phyloP scores from a whole-genome alignment of 345 rosid species.

The Citrus medica region DNA sequence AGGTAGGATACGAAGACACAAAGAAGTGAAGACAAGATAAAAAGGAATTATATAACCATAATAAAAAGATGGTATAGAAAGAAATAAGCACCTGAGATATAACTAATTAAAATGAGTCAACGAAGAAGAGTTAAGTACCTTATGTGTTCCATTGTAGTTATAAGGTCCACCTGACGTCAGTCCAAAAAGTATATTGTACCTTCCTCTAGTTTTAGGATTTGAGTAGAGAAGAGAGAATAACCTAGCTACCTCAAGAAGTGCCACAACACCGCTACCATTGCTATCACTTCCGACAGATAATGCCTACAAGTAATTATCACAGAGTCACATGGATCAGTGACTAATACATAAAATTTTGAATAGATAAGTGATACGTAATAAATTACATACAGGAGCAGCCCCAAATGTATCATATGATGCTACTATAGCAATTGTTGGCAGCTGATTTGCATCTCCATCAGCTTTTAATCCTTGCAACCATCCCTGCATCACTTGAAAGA shows the following conservation, averaged over 20 bases:
- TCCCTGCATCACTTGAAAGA: conserved; percentile 52
- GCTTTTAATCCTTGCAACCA: conserved; percentile 92
- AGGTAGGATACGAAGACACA: conserved; percentile 10
- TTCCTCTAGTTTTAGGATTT: conserved; percentile 93
- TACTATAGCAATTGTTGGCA: conserved; percentile 91
- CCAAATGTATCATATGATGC: conserved; percentile 98
- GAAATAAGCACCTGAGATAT: neutral
- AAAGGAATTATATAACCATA: conserved; percentile 1
- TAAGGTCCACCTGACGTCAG: conserved; percentile 96
- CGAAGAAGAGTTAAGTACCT: conserved; percentile 46
- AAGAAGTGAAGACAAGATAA: neutral
- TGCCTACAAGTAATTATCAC: conserved; percentile 47
- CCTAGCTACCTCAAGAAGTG: conserved; percentile 95
- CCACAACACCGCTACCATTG: conserved; percentile 95
- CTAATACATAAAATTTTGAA: neutral
- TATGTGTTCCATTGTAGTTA: conserved; percentile 94
- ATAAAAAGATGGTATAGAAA: neutral
- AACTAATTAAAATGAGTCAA: conserved; percentile 6
- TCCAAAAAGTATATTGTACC: conserved; percentile 91
- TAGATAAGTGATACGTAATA: neutral
- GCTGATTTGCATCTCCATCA: conserved; percentile 86
- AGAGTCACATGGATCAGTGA: neutral
- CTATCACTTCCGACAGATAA: conserved; percentile 94
- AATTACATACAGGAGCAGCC: conserved; percentile 85
- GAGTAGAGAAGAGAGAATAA: conserved; percentile 87